phyloP scores from a whole-genome alignment of 768 basidiomycete species.

The Holtermanniella nyarrowii region DNA sequence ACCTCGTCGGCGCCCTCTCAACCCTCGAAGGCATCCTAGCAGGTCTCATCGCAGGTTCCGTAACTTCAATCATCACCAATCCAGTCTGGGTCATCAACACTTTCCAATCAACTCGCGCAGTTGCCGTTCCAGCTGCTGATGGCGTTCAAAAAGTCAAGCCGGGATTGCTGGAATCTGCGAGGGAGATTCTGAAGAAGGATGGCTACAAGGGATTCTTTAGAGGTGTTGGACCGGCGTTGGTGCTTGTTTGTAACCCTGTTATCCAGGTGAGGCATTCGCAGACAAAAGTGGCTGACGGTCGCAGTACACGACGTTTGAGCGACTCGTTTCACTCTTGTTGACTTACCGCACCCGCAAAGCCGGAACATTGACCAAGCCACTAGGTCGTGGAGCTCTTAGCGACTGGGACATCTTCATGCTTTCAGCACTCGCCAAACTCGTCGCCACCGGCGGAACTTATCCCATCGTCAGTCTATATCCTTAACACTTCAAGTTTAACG shows the following conservation, averaged over 20 bases:
- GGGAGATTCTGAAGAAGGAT: slow-evolving; percentile 59
- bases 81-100: slow-evolving; percentile 97
- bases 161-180: slow-evolving; percentile 56
- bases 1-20: slow-evolving; percentile 47
- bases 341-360: slow-evolving; percentile 50
- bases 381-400: slow-evolving; percentile 49
- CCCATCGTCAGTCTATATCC: slow-evolving; percentile 52
- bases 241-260: slow-evolving; percentile 89
- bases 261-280: slow-evolving; percentile 45
- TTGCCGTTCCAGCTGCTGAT: slow-evolving; percentile 4
- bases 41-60: slow-evolving; percentile 78
- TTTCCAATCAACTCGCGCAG: slow-evolving; percentile 52
- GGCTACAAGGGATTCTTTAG: slow-evolving; percentile 81
- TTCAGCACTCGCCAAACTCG: slow-evolving; percentile 85
- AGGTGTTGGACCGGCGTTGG: slow-evolving; percentile 84
- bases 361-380: slow-evolving; percentile 46
- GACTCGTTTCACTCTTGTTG: slow-evolving; percentile 75
- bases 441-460: slow-evolving; percentile 54
- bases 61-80: slow-evolving; percentile 79
- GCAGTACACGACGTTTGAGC: slow-evolving; percentile 90
- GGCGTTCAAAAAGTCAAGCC: slow-evolving; percentile 42
- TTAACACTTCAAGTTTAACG: not conserved
- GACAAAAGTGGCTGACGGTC: not conserved
- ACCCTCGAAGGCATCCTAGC: slow-evolving; percentile 84
- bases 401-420: slow-evolving; percentile 90